Base-by-base conservation (phyloP, 2,329 filamentous ascomycete species). In the Colletotrichum spinosum region DNA sequence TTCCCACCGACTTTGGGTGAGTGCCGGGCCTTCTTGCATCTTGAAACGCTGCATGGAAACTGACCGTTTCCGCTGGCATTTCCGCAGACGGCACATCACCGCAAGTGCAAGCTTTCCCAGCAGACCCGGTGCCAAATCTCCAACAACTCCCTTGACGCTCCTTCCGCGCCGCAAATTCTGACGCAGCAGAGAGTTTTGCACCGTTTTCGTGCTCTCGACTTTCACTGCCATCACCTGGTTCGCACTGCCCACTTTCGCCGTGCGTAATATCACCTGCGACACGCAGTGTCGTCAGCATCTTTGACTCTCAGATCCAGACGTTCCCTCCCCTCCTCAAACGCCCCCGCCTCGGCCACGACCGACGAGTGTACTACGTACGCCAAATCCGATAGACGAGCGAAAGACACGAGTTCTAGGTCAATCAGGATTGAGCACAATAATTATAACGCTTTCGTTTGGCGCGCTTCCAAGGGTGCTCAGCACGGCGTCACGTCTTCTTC, bases 221-320 rank as follows among this genome's bases (percentile, higher is more conserved):
- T 39, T 12, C 9, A 10, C 11, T 6, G 35, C 13, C 9, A 25
- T 38, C 39, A 35, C 17, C 25, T 25, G 25, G 17, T 11, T 15
- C 46, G 34, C 46, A 38, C 6, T 41, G 38, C 17, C 38, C 35
- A 17, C 41, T n/a, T 17, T 52, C 33, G 13, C 53, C 39, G 51
- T 44, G 37, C 35, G 52, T 62, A 52, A 65, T 56, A 65, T 41
- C 25, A 61, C 48, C 57, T 65, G 57, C 51, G 46, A 61, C 57
- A 61, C n/a, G 51, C 51, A 13, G 57, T 45, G 39, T 55, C 46
- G 51, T 52, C 62, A 55, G 38, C 51, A 25, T 13, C 46, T 15
- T 33, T 42, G 42, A 64, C 25, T 25, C 49, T 42, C 57, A 17
- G 34, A 41, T 57, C 38, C 33, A 57, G 17, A 57, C 33, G 45